Base-by-base conservation (phyloP, 2,329 filamentous ascomycete species). In the Aureobasidium mangrovei region DNA sequence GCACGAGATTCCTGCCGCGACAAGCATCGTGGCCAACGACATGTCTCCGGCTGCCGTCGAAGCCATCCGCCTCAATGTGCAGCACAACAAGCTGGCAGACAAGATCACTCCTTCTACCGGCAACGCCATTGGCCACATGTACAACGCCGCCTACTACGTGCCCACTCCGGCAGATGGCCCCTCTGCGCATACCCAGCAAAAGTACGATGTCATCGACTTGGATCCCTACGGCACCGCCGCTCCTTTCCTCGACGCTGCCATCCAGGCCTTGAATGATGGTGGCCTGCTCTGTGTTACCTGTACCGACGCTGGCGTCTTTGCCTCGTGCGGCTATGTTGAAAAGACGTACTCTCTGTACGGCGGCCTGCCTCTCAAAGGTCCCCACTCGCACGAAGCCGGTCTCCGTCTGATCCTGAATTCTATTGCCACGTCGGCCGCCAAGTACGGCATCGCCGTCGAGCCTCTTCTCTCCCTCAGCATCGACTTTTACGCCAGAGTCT, bases 341-440 rank as follows among this genome's bases (percentile, higher is more conserved):
- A 98, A 98, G 74, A 82, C 89, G 3, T 98, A 84, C 68, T 84
- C 91, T 1, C 76, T 95, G n/a, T 98, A 98, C 65, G 93, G 93
- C 3, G 93, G 93, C 33, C 74, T 91, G 12, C 89, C 93, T 0
- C 73, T 91, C 57, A 95, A 95, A 71, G 91, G 90, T 0, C 76
- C 80, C 47, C 84, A 89, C 65, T 91, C 86, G 27, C 93, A 98
- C 62, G 93, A 98, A 71, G 90, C 81, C 32, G 93, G 91, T 1
- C 70, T 98, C 52, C 85, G 93, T 4, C 76, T 98, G 7, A 88
- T 98, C 48, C 71, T 98, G 9, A 82, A 96, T 66, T 81, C 85
- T 3, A 81, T 97, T 56, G 86, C 91, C 2, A 81, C 83, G 0
- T 80, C 88, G 0, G 93, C 89, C 3, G 88, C 85, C 12, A 84